Percentiles rank a stretch among this genome's conserved stretches.
These are phyloP conservation scores for Odonthalia washingtoniensis DNA, from an alignment of 31 red algal species.

Conservation along the genomic window DNA sequence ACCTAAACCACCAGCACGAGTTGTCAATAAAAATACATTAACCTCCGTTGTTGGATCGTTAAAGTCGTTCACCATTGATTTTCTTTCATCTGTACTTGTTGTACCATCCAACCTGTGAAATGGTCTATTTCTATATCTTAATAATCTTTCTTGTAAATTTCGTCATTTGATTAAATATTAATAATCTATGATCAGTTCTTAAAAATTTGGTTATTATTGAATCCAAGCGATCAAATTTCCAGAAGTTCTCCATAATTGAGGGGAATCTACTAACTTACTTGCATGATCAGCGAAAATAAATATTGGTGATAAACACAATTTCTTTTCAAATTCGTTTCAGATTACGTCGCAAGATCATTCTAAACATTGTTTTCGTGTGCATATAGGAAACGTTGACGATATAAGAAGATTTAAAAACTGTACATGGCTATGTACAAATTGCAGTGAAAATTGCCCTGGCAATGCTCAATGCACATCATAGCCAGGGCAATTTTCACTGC, in stretches of 20 bases:
- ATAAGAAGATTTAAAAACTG: no score
- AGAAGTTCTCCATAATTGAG: constrained; percentile 76
- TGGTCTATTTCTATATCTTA: constrained; percentile 74
- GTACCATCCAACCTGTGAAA: constrained; percentile 92
- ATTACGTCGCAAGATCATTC: constrained; percentile 92
- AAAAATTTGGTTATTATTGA: constrained; percentile 87
- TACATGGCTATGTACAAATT: no score
- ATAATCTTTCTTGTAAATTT: constrained; percentile 84
- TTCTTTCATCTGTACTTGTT: constrained; percentile 90
- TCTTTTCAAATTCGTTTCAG: constrained; percentile 89
- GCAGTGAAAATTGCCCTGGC: no score
- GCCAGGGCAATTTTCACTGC: no score
- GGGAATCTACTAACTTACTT: constrained; percentile 66
- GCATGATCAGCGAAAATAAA: constrained; percentile 79
- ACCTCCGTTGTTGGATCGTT: constrained; percentile 77
- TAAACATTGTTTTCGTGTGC: no score
- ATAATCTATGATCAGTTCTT: constrained; percentile 82
- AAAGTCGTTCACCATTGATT: constrained; percentile 81
- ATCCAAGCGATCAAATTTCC: constrained; percentile 96
- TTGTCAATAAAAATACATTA: constrained; percentile 92
- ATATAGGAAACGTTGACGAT: no score
- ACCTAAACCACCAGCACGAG: constrained; percentile 95
- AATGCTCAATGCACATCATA: no score
- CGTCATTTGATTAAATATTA: constrained; percentile 99
- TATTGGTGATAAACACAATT: constrained; percentile 97